These are phyloP conservation scores for Bipolaris oryzae DNA, from an alignment of 2,329 filamentous ascomycete species.

Conservation along the genomic window DNA sequence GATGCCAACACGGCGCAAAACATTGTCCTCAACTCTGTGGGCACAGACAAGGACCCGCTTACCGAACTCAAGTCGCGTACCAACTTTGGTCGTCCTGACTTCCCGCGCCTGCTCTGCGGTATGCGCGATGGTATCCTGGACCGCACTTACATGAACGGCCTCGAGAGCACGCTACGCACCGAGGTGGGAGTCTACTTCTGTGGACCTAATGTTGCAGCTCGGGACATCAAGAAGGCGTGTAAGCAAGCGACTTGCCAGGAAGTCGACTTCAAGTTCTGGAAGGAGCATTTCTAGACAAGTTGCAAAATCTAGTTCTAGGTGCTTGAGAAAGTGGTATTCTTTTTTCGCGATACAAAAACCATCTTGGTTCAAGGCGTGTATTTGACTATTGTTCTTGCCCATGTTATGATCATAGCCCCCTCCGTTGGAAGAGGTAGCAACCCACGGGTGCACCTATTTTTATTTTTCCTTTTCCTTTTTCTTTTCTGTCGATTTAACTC, in stretches of 20 bases:
- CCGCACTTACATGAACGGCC: slow-evolving; percentile 80
- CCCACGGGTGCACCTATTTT: slow-evolving; percentile 9
- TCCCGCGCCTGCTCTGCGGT: slow-evolving; percentile 74
- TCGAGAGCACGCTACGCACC: slow-evolving; percentile 77
- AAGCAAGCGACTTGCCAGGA: slow-evolving; percentile 74
- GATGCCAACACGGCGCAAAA: slow-evolving; percentile 94
- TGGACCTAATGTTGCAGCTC: slow-evolving; percentile 79
- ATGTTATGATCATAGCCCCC: slow-evolving; percentile 11
- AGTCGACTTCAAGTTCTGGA: slow-evolving; percentile 97
- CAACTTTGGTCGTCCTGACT: slow-evolving; percentile 94
- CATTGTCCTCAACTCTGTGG: slow-evolving; percentile 95
- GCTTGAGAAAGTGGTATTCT: neutral
- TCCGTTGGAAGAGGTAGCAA: slow-evolving; percentile 4
- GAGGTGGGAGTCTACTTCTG: slow-evolving; percentile 98
- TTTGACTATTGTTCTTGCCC: slow-evolving; percentile 2
- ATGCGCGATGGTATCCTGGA: slow-evolving; percentile 90
- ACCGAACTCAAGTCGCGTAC: slow-evolving; percentile 90
- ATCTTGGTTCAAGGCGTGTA: slow-evolving; percentile 1
- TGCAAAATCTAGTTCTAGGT: neutral
- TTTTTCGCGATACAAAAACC: slow-evolving; percentile 1
- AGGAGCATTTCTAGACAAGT: slow-evolving; percentile 72
- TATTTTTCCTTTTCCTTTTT: slow-evolving; percentile 1
- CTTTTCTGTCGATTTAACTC: neutral
- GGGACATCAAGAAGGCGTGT: slow-evolving; percentile 83
- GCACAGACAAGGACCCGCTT: slow-evolving; percentile 83